Base-by-base conservation (phyloP, 2,329 filamentous ascomycete genomes). In the Blumeriella jaapii region DNA sequence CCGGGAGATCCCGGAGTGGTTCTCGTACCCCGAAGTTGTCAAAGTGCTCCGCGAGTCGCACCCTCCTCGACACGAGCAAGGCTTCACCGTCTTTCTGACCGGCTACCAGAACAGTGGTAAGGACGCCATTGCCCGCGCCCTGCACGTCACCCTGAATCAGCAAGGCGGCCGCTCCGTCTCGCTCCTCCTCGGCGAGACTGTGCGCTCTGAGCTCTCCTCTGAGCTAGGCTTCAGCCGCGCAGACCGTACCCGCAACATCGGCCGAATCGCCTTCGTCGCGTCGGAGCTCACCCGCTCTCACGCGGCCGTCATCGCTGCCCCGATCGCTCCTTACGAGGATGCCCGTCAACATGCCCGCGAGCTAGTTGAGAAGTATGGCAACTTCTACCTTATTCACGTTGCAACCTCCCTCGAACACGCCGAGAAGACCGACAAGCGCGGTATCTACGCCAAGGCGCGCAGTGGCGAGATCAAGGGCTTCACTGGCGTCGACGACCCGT, bases 11-110 rank as follows among this genome's bases (percentile, higher is more conserved):
- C 91, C 91, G 51, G 86, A 93, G 63, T 98, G 91, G 91, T 98
- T 98, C 74, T 96, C 91, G 19, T 98, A 98, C 70, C 89, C 91
- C 44, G 91, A 98, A 68, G 91, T 98, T 51, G 91, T 98, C 64
- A 79, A 78, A 62, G 91, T 96, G 31, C 80, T 98, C 44, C 80
- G 91, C 55, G 87, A 98, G 68, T 93, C 89, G 51, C 91, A 96
- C 69, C 91, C 89, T 31, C 77, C 93, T 33, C 82, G 91, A 49
- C 78, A 75, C 53, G 74, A 80, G 56, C 93, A 98, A 69, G 91
- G 91, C 46, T 98, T 98, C 74, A 96, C 91, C 45, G 74, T 98
- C 62, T 95, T 98, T 78, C 71, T 98, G 48, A 96, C 91, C 3
- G 91, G 91, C 42, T 95, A 91, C 71, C 80, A 82, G 60, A 98